Evolutionary conservation across 2,329 filamentous ascomycete species (phyloP).

Genomic region (Leptographium lundbergii): DNA sequence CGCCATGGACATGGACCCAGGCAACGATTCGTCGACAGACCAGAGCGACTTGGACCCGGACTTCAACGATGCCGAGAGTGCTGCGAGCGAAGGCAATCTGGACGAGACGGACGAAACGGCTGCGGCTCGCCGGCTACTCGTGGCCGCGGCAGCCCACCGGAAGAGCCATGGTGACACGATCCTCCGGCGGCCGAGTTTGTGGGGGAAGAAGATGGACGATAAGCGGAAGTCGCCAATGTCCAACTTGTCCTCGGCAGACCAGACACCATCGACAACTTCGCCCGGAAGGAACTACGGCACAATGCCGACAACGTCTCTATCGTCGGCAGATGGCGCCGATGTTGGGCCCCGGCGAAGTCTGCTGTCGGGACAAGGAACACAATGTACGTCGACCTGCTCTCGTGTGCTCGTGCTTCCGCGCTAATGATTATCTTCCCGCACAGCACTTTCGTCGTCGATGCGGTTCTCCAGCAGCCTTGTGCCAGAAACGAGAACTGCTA

Average conservation of each 20-base stretch:
- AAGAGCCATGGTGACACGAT: constrained; percentile 29
- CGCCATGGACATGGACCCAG: constrained; percentile 12
- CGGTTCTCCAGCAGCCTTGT: constrained; percentile 63
- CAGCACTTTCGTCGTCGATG: constrained; percentile 26
- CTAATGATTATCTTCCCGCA: neutral
- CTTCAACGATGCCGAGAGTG: constrained; percentile 25
- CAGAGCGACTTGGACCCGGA: constrained; percentile 16
- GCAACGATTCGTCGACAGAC: constrained; percentile 13
- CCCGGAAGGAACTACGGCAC: constrained; percentile 14
- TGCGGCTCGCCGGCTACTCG: constrained; percentile 14
- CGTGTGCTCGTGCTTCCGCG: neutral
- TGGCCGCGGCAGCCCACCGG: constrained; percentile 12
- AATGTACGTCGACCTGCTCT: neutral
- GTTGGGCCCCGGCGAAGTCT: neutral
- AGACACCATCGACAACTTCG: constrained; percentile 1
- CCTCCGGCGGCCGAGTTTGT: constrained; percentile 13
- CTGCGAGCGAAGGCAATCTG: constrained; percentile 26
- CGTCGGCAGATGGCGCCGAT: neutral
- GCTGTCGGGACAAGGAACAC: neutral
- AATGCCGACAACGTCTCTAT: constrained; percentile 5
- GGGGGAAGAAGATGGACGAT: constrained; percentile 16
- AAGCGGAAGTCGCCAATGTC: constrained; percentile 7
- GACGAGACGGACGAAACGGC: constrained; percentile 19
- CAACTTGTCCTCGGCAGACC: neutral
- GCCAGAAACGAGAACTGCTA: constrained; percentile 54